Percentiles rank a stretch among this genome's conserved stretches.
Evolutionary conservation across 2,329 filamentous ascomycete species (phyloP).

Genomic region (Phialocephala subalpina): DNA sequence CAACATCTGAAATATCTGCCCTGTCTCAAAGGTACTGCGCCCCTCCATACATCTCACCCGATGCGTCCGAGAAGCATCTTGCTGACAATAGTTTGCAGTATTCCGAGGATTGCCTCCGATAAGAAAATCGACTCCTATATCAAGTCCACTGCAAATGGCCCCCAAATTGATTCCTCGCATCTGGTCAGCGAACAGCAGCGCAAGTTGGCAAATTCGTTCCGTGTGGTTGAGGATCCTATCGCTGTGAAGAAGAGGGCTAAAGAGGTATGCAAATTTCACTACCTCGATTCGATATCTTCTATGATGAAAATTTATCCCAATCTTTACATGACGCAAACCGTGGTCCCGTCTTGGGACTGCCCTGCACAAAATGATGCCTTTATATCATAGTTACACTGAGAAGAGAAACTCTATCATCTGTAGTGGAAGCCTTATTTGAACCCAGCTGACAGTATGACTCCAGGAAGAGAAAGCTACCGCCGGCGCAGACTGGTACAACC

Average conservation of each 20-base stretch:
- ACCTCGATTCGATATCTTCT: slow-evolving; percentile 40
- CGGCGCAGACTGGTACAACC: slow-evolving; percentile 85
- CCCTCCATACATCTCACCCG: neutral
- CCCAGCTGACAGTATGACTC: slow-evolving; percentile 32
- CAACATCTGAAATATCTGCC: slow-evolving; percentile 22
- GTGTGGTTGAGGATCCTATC: slow-evolving; percentile 62
- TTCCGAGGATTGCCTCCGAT: slow-evolving; percentile 30
- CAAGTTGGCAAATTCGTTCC: slow-evolving; percentile 54
- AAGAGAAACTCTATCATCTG: slow-evolving; percentile 34
- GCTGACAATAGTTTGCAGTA: slow-evolving; percentile 32
- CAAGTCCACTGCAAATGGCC: slow-evolving; percentile 58
- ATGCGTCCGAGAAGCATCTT: slow-evolving; percentile 5
- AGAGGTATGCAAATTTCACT: slow-evolving; percentile 54
- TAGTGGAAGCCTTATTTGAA: slow-evolving; percentile 23
- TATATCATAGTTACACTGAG: slow-evolving; percentile 78
- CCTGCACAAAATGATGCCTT: slow-evolving; percentile 71
- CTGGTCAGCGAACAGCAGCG: slow-evolving; percentile 57
- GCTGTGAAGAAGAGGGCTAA: slow-evolving; percentile 52
- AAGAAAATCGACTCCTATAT: slow-evolving; percentile 59
- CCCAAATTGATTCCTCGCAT: slow-evolving; percentile 59
- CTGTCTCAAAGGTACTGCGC: slow-evolving; percentile 31
- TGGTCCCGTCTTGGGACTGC: slow-evolving; percentile 82
- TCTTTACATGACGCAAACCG: slow-evolving; percentile 75
- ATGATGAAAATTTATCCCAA: slow-evolving; percentile 83
- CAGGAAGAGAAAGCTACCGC: slow-evolving; percentile 66